Base-by-base conservation (phyloP, 176 grass and related monocot genomes). In the Raddia distichophylla region DNA sequence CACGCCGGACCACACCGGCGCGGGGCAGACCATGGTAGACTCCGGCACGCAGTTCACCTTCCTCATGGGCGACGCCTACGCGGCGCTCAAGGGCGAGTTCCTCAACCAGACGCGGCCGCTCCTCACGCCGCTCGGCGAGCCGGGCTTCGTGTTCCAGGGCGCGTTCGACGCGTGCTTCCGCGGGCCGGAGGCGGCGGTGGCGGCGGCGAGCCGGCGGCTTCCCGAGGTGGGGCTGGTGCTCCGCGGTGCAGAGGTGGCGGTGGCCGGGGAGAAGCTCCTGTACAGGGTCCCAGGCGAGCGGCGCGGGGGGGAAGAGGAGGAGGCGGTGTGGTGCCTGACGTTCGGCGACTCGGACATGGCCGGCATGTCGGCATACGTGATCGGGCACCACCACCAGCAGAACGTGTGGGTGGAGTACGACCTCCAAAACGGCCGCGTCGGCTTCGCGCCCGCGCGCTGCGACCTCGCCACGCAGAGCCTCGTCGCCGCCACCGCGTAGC, bases 321-420 rank as follows among this genome's bases (percentile, higher is more conserved):
- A 92, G 45, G 87, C 79, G 9, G 91, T 97, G 58, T 94, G 94
- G 94, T 97, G 94, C 85, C 84, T 92, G 15, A 92, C 89, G 67
- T 97, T 97, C 71, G 91, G 94, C 14, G 94, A 79, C 83, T 87
- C 89, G 34, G 94, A 97, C 50, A 78, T 92, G 87, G 91, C 87
- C 12, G 89, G 83, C 44, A 58, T 94, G 45, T 90, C 85, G 58
- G 89, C 89, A 47, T 92, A 86, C 78, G 85, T 97, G 63, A 97
- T 97, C 60, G 91, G 91, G 45, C 91, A 94, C 87, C 87, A 97
- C 83, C 91, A 97, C 89, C 90, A 97, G 85, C 87, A 94, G 75
- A 79, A 97, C 71, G 80, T 91, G 64, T 97, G 91, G 94, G 94
- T 97, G 6, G 89, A 97, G 76, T 97, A 92, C 78, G 94, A 97